phyloP scores from a whole-genome alignment of 805 yeast genomes.

The Candida tammaniensis region DNA sequence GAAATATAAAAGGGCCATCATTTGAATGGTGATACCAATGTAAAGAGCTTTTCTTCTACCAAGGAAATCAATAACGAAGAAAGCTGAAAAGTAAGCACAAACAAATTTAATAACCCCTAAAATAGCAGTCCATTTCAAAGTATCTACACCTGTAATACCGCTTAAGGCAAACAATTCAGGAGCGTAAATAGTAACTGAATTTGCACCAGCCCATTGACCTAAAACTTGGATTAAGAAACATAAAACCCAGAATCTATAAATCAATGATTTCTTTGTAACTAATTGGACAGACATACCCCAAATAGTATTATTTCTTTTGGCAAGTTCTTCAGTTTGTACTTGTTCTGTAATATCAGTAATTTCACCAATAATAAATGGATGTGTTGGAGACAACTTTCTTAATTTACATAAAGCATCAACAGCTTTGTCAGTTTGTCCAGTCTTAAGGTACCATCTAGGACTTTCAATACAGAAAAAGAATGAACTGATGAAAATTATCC shows the following conservation, averaged over 20 bases:
- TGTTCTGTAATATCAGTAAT: constrained; percentile 50
- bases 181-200: constrained; percentile 55
- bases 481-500: constrained; percentile 41
- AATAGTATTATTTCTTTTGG: constrained; percentile 21
- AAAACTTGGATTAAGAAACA: constrained; percentile 45
- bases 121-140: constrained; percentile 48
- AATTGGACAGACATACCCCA: constrained; percentile 33
- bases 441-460: constrained; percentile 52
- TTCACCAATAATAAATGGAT: constrained; percentile 50
- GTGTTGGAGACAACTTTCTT: constrained; percentile 44
- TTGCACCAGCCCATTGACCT: constrained; percentile 62
- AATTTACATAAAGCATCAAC: constrained; percentile 36
- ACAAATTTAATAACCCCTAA: constrained; percentile 53
- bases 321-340: constrained; percentile 32
- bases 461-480: constrained; percentile 43
- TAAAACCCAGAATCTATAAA: constrained; percentile 44
- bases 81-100: constrained; percentile 48
- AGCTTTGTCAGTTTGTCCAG: constrained; percentile 40
- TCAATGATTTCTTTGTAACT: constrained; percentile 27
- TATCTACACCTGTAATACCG: constrained; percentile 43
- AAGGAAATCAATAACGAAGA: constrained; percentile 51
- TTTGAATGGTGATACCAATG: constrained; percentile 46
- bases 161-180: constrained; percentile 49
- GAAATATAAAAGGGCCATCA: constrained; percentile 41
- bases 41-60: constrained; percentile 52